Conservation (phyloP, 768 basidiomycete species). For the Amyloporia xantha region DNA sequence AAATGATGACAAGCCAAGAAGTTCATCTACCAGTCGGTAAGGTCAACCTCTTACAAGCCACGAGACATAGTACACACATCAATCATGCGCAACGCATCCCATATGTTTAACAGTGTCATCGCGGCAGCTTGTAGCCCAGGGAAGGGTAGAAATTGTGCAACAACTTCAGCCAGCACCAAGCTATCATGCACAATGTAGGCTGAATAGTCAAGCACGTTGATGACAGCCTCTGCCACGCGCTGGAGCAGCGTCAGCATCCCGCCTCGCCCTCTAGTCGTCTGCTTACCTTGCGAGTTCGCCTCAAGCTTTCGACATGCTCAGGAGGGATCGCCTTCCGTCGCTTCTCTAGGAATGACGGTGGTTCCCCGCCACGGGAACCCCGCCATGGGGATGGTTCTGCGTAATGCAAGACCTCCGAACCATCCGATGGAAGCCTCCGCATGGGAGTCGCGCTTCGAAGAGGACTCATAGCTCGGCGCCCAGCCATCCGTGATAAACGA, state of each 20-base stretch:
- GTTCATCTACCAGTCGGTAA: slow-evolving; percentile 43
- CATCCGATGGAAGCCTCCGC: too few relatives aligned
- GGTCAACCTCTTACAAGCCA: not conserved
- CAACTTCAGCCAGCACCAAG: slow-evolving; percentile 34
- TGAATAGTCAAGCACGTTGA: slow-evolving; percentile 35
- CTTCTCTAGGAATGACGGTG: slow-evolving; percentile 23
- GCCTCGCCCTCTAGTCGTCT: not conserved
- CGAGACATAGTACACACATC: slow-evolving; percentile 39
- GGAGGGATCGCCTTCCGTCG: slow-evolving; percentile 19
- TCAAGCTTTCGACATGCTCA: slow-evolving; percentile 24
- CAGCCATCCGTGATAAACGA: too few relatives aligned
- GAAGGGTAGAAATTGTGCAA: slow-evolving; percentile 48
- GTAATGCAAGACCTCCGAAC: slow-evolving; percentile 11
- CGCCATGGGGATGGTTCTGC: slow-evolving; percentile 20
- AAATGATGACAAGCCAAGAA: slow-evolving; percentile 61
- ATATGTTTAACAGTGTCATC: slow-evolving; percentile 48
- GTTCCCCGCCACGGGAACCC: slow-evolving; percentile 10
- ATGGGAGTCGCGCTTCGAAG: too few relatives aligned
- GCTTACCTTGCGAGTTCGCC: slow-evolving; percentile 23
- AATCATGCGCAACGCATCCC: slow-evolving; percentile 54
- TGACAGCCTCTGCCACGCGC: slow-evolving; percentile 10
- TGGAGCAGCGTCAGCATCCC: not conserved
- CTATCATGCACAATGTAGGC: slow-evolving; percentile 39
- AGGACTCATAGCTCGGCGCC: too few relatives aligned
- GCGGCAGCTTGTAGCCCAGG: slow-evolving; percentile 49